Evolutionary conservation across 768 basidiomycete genomes (phyloP), one percentile per base, ranked within the genome.

Genomic region (Cyclocybe aegerita): DNA sequence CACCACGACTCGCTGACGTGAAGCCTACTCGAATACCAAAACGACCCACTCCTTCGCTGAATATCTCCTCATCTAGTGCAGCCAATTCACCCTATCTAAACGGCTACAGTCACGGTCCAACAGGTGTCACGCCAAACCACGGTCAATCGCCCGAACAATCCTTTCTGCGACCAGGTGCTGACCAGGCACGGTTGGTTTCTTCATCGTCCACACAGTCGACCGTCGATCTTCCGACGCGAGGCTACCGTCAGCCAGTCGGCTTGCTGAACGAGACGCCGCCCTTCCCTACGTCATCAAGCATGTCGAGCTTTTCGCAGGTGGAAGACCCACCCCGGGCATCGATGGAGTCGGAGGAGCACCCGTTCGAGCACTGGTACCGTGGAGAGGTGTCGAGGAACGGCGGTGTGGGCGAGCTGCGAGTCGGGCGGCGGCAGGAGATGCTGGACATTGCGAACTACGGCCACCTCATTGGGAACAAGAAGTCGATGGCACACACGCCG

Each of bases 321-420:
- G 70, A 74, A 16, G 74, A 73, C 39, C 62, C 69, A 34, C 71
- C 72, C n/a, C 78, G 89, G 39, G 70, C 76, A 9, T 89, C 88
- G 4, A 77, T 70, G 17, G 89, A 92, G 16, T 90, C 88, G 4
- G 89, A 90, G 53, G 90, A 93, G 62, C 79, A 80, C 10, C 90
- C 90, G 0, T 93, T 86, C 52, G 89, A 93, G 59, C 90, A 93
- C 60, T 93, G 90, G 90, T 93, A 93, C 62, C 84, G 90, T 43
- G 90, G 90, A 1, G 90, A 93, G 57, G 80, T 90, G 4, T 85
- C 90, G 9, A 78, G 90, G 42, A 93, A 93, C 61, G 90, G 90
- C 17, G 90, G 90, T n/a, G 89, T 93, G 9, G 90, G 90, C 43
- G 90, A 93, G 65, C 70, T 90, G 48, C 78, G 85, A 15, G 83